Base-by-base conservation (phyloP, 106 monocot species). In the Acorus gramineus region DNA sequence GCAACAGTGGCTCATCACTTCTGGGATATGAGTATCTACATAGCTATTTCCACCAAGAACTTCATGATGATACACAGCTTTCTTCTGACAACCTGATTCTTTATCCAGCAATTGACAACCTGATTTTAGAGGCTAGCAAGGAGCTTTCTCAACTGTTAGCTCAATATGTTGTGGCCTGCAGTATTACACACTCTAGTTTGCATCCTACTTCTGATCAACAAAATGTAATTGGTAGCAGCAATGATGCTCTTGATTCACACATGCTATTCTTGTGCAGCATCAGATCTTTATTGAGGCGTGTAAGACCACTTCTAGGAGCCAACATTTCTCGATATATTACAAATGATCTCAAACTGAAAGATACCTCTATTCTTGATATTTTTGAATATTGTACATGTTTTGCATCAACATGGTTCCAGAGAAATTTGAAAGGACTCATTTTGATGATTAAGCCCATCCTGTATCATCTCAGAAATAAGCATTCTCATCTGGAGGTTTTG, bases 311-410 rank as follows among this genome's bases (percentile, higher is more conserved):
- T 72, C 55, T 85, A 5, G 80, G 80, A 8, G 61, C 56, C 66
- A 75, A 45, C 62, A 53, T 68, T 44, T 44, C 46, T 64, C 66
- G 11, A 14, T 13, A 53, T 51, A 43, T 59, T 46, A 10, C 48
- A 50, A 65, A 52, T 49, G 72, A 55, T 52, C 14, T 64, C 56
- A 61, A 9, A 69, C 71, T 55, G n/a, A 71, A 67, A 68, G 64
- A 66, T 7, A 63, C 5, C 65, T 9, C 57, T 69, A 58, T 78
- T 74, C 63, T 91, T 70, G 91, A 87, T 72, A 70, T 87, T 69
- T 54, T 96, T 48, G 83, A 83, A 66, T 83, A 75, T 61, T 76
- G 4, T 64, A 13, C 79, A 57, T 69, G 70, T 62, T 83, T 91
- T 73, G 65, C 83, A 77, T 74, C 66, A 76, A 60, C 64, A 11